Evolutionary conservation across 495 filamentous ascomycete genomes (phyloP).

Genomic region (Halenospora varia): DNA sequence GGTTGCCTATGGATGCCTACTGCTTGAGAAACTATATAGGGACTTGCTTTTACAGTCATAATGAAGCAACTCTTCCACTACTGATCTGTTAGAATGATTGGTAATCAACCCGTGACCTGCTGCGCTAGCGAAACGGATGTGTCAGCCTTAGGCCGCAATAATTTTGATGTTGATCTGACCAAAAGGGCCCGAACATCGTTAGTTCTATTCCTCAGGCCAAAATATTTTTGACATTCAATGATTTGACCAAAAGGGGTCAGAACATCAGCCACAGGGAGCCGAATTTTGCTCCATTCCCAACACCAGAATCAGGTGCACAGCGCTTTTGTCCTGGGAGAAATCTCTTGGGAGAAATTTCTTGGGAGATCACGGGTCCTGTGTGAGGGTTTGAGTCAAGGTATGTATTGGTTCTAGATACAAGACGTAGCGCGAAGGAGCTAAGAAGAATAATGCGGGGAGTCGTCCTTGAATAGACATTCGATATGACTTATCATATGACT

Average conservation of each 20-base stretch:
- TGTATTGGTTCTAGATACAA: conserved; percentile 1
- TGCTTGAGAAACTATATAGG: not conserved
- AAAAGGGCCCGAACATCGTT: conserved; percentile 8
- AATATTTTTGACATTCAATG: conserved; percentile 1
- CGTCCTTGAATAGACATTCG: conserved; percentile 2
- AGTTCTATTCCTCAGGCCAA: conserved; percentile 7
- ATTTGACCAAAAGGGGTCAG: not conserved
- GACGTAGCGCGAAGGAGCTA: conserved; percentile 3
- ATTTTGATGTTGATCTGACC: conserved; percentile 6
- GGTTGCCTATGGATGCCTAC: not conserved
- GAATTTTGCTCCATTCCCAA: conserved; percentile 8
- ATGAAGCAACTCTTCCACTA: not conserved
- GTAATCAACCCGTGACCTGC: not conserved
- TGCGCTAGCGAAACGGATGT: not conserved
- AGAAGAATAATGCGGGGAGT: conserved; percentile 2
- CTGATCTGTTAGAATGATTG: not conserved
- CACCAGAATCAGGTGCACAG: conserved; percentile 1
- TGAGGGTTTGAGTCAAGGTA: not conserved
- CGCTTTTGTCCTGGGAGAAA: no score
- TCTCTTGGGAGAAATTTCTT: no score
- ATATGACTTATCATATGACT: conserved; percentile 3
- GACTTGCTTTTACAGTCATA: not conserved
- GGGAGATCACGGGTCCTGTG: no score
- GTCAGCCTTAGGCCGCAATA: not conserved
- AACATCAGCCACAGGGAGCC: conserved; percentile 2